Evolutionary conservation across 371 early-diverging fungal species (phyloP).

Genomic region (Nematocida ironsii): DNA sequence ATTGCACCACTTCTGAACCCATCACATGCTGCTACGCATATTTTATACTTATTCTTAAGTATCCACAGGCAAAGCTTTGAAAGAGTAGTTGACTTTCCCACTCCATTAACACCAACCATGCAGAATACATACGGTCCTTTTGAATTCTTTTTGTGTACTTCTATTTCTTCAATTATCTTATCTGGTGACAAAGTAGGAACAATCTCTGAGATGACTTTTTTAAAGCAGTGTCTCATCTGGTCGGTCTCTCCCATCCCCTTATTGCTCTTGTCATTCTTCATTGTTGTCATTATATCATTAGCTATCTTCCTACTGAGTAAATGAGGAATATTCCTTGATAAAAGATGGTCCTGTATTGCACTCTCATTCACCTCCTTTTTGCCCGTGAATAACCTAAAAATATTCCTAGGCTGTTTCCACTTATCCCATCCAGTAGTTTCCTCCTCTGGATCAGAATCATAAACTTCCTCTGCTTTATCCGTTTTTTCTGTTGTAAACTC

Average conservation of each 20-base stretch:
- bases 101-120: constrained; percentile 97
- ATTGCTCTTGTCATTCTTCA: constrained; percentile 71
- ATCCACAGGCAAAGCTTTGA: constrained; percentile 95
- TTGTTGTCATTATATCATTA: constrained; percentile 55
- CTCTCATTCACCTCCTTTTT: constrained; percentile 59
- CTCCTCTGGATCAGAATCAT: constrained; percentile 37
- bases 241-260: constrained; percentile 69
- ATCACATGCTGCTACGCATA: constrained; percentile 96
- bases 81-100: constrained; percentile 91
- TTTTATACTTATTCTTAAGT: constrained; percentile 81
- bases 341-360: constrained; percentile 62
- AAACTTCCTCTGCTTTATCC: constrained; percentile 34
- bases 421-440: constrained; percentile 18
- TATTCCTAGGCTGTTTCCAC: constrained; percentile 18
- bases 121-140: constrained; percentile 77
- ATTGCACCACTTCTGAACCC: constrained; percentile 98
- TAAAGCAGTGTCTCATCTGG: constrained; percentile 77
- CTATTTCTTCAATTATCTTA: constrained; percentile 85
- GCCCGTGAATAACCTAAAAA: constrained; percentile 58
- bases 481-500: constrained; percentile 15
- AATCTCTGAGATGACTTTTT: constrained; percentile 80
- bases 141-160: constrained; percentile 72
- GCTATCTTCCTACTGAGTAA: constrained; percentile 57
- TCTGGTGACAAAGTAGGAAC: constrained; percentile 74
- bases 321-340: constrained; percentile 66